These are phyloP conservation scores for Russula foetens DNA, from an alignment of 768 basidiomycete genomes.

Conservation along the genomic window DNA sequence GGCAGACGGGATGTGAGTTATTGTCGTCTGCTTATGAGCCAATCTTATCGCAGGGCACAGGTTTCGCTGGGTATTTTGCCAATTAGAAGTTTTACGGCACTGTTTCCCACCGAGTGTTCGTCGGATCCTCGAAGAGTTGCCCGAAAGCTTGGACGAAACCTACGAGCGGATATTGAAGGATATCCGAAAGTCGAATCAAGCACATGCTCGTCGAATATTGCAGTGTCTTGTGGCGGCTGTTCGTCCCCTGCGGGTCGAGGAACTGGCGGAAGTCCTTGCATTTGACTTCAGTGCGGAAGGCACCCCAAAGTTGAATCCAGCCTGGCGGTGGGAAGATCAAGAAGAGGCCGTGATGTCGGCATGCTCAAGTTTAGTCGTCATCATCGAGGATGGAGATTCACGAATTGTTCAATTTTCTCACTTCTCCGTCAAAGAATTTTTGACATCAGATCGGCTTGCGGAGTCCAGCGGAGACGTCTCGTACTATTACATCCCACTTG, in stretches of 20 bases:
- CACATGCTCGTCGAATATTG: neutral
- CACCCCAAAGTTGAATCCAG: neutral
- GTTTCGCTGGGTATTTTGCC: neutral
- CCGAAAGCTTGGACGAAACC: neutral
- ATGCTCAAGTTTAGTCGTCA: neutral
- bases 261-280: neutral
- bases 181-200: neutral
- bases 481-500: neutral
- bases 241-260: neutral
- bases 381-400: neutral
- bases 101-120: neutral
- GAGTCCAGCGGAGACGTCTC: neutral
- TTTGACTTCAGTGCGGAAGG: neutral
- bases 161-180: neutral
- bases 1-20: neutral
- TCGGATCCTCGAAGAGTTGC: neutral
- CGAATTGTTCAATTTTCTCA: neutral
- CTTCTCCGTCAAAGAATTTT: neutral
- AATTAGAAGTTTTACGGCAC: neutral
- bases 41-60: neutral
- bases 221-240: neutral
- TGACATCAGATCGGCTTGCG: neutral
- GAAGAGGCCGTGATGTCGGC: neutral
- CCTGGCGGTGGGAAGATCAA: neutral
- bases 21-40: neutral